These are phyloP conservation scores for Phytophthora ohioensis DNA, from an alignment of 352 stramenopile genomes.

Conservation along the genomic window DNA sequence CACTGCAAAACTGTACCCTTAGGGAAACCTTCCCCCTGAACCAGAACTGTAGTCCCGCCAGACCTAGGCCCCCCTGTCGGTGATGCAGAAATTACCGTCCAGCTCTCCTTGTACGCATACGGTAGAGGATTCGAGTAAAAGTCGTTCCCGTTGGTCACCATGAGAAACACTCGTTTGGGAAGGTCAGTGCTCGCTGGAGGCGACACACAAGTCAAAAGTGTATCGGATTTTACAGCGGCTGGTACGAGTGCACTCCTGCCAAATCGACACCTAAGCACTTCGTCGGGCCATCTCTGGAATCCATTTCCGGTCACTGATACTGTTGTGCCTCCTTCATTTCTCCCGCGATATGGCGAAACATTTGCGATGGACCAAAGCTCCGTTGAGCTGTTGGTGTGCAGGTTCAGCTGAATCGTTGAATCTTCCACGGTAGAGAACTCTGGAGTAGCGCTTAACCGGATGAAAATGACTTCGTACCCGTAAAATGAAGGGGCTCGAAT, in stretches of 20 bases:
- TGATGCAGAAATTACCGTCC: slow-evolving; percentile 36
- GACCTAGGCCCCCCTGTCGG: slow-evolving; percentile 40
- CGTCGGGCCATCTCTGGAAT: slow-evolving; percentile 40
- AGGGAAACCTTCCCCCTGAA: slow-evolving; percentile 48
- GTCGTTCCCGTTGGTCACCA: slow-evolving; percentile 59
- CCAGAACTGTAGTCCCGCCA: slow-evolving; percentile 46
- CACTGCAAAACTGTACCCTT: slow-evolving; percentile 39
- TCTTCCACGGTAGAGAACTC: slow-evolving; percentile 61
- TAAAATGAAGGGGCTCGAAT: slow-evolving; percentile 57
- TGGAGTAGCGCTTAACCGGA: slow-evolving; percentile 53
- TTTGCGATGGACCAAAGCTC: slow-evolving; percentile 35
- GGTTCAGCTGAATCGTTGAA: slow-evolving; percentile 47
- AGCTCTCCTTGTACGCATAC: slow-evolving; percentile 59
- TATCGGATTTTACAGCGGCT: slow-evolving; percentile 50
- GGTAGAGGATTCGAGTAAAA: slow-evolving; percentile 71
- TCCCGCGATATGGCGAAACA: slow-evolving; percentile 45
- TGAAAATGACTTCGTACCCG: slow-evolving; percentile 69
- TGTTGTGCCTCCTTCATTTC: slow-evolving; percentile 48
- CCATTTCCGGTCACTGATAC: slow-evolving; percentile 53
- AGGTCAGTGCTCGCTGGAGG: slow-evolving; percentile 35
- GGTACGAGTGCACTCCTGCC: slow-evolving; percentile 46
- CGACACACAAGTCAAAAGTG: slow-evolving; percentile 48
- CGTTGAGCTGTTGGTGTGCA: slow-evolving; percentile 43
- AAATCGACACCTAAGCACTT: slow-evolving; percentile 62
- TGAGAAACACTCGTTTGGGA: slow-evolving; percentile 49